phyloP scores from a whole-genome alignment of 331 rosid genomes.

The Ulmus americana region DNA sequence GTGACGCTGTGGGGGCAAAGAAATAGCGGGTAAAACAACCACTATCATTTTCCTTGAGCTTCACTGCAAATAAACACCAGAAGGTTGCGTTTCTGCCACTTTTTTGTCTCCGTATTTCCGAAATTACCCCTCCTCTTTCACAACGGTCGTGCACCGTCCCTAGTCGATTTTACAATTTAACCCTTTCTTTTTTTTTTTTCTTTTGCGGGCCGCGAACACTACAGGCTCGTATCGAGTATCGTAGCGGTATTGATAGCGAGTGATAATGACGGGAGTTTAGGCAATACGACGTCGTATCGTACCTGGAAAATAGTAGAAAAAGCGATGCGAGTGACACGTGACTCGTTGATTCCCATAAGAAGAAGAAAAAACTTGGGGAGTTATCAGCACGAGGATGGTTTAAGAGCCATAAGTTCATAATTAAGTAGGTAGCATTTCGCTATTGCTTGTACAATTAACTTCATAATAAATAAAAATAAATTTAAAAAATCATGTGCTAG shows the following conservation, averaged over 20 bases:
- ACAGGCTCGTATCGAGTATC: no score
- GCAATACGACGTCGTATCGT: background rate
- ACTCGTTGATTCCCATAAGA: no score
- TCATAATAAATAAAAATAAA: no score
- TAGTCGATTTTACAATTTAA: background rate
- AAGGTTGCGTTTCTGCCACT: constrained; percentile 20
- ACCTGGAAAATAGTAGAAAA: background rate
- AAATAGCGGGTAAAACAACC: constrained; percentile 29
- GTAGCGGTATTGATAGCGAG: no score
- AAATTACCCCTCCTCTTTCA: constrained; percentile 25
- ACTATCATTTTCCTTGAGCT: constrained; percentile 46
- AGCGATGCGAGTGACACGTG: background rate
- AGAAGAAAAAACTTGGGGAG: no score
- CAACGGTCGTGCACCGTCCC: constrained; percentile 33
- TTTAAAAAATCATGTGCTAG: constrained; percentile 7
- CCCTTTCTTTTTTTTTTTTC: background rate
- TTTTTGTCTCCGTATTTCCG: constrained; percentile 25
- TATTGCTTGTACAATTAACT: constrained; percentile 7
- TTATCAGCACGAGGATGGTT: constrained; percentile 1
- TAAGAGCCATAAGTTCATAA: constrained; percentile 8
- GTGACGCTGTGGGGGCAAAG: constrained; percentile 1
- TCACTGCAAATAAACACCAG: constrained; percentile 38
- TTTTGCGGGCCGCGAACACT: no score
- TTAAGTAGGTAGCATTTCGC: constrained; percentile 6
- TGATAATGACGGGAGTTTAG: no score